Evolutionary conservation across 2,329 filamentous ascomycete genomes (phyloP), one percentile per base, ranked within the genome.

Genomic region (Colletotrichum sojae): DNA sequence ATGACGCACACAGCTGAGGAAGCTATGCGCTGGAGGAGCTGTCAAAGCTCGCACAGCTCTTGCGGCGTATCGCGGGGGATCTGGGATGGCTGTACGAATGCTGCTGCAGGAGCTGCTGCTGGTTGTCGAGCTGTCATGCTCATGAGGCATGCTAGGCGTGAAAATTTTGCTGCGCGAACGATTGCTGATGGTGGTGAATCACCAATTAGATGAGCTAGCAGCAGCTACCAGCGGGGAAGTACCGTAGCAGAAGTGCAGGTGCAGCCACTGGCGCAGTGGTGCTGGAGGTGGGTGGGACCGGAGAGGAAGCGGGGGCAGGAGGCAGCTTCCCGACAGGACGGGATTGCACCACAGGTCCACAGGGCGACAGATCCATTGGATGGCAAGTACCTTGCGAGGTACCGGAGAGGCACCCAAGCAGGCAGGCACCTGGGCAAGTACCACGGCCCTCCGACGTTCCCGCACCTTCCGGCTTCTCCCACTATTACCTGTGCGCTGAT

Each of bases 271-370:
- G 20, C 18, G 54, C 6, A 27, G 46, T 27, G 59, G 59, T 18
- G 31, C n/a, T 20, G 15, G 27, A 53, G 25, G 22, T 60, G 57
- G 52, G 18, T 22, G 58, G 58, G 39, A 60, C 36, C 49, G 49
- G 51, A 46, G 46, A 25, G 53, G 60, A 46, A 48, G 16, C 48
- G 25, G 62, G 66, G 55, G 15, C 62, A 51, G 22, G 62, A 56
- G 62, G 66, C 62, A 46, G 66, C 62, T 59, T 66, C 66, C 62
- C 66, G 66, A 69, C 31, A 69, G 62, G 67, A 52, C 62, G 62
- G 66, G 56, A 64, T 65, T 40, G 56, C n/a, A 51, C 43, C 56
- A 59, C 18, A 59, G 40, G 13, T 5, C 40, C 15, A 36, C 31
- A 36, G 31, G 31, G 31, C 31, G 8, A 36, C 31, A 36, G 31